Evolutionary conservation across 306 rosid genomes (phyloP).

Genomic region (Castanea mollissima): DNA sequence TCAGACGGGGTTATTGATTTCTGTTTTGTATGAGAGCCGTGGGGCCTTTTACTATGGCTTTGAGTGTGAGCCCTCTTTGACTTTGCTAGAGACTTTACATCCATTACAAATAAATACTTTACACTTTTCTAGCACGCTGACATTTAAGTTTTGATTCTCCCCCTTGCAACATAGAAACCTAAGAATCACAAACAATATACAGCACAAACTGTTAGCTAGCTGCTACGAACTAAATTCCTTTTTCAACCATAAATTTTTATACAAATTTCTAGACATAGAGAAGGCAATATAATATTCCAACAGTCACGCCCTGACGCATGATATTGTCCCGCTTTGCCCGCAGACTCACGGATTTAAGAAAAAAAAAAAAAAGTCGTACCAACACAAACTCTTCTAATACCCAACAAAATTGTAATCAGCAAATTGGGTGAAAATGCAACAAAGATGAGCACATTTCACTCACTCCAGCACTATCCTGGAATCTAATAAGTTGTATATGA

Average conservation of each 20-base stretch:
- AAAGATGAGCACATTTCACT: background rate
- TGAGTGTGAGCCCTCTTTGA: conserved; percentile 84
- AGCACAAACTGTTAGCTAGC: background rate
- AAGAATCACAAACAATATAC: background rate
- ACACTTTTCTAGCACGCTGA: background rate
- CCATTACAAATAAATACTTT: conserved; percentile 40
- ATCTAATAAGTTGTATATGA: too few relatives aligned
- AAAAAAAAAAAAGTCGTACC: too few relatives aligned
- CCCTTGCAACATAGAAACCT: background rate
- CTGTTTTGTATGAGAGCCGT: conserved; percentile 29
- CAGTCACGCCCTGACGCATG: background rate
- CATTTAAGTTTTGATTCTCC: background rate
- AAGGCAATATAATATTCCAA: background rate
- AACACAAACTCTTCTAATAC: too few relatives aligned
- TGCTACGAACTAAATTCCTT: background rate
- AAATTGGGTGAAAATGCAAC: background rate
- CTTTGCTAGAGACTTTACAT: conserved; percentile 75
- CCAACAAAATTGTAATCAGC: background rate
- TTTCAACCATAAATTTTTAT: too few relatives aligned
- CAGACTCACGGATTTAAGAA: too few relatives aligned
- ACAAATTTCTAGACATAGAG: background rate
- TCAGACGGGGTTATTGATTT: conserved; percentile 42
- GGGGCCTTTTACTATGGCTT: conserved; percentile 55
- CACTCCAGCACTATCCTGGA: too few relatives aligned
- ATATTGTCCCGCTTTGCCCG: too few relatives aligned